phyloP scores from a whole-genome alignment of 2,329 filamentous ascomycete genomes.

The Sclerotinia trifoliorum region DNA sequence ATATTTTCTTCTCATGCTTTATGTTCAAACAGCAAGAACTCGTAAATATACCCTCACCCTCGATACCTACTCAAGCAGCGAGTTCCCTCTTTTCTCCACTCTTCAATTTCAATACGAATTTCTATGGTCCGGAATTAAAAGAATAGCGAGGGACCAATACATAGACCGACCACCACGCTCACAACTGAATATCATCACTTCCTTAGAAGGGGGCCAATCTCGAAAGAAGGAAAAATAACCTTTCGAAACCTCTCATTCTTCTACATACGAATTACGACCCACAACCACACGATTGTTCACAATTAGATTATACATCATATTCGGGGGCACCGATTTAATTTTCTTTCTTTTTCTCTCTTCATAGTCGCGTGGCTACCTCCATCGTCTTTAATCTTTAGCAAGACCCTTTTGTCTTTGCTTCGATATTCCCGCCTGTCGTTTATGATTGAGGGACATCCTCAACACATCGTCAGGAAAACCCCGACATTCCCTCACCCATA shows the following conservation, averaged over 20 bases:
- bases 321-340: not conserved
- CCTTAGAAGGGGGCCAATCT: conserved; percentile 17
- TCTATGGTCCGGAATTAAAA: conserved; percentile 18
- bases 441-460: not conserved
- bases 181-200: conserved; percentile 6
- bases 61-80: conserved; percentile 1
- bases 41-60: conserved; percentile 5
- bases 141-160: conserved; percentile 18
- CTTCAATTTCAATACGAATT: conserved; percentile 20
- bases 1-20: conserved; percentile 1
- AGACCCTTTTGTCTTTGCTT: conserved; percentile 9
- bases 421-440: conserved; percentile 4
- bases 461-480: not conserved
- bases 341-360: not conserved
- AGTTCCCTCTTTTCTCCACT: conserved; percentile 16
- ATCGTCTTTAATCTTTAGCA: conserved; percentile 6
- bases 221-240: not conserved
- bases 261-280: conserved; percentile 10
- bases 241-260: conserved; percentile 1
- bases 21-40: not conserved
- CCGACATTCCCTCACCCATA: conserved; percentile 24
- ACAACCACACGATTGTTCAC: conserved; percentile 14
- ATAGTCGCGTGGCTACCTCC: conserved; percentile 23
- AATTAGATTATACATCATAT: not conserved
- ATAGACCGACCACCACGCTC: not conserved